phyloP scores from a whole-genome alignment of 305 asterid genomes.

The Fraxinus baroniana region DNA sequence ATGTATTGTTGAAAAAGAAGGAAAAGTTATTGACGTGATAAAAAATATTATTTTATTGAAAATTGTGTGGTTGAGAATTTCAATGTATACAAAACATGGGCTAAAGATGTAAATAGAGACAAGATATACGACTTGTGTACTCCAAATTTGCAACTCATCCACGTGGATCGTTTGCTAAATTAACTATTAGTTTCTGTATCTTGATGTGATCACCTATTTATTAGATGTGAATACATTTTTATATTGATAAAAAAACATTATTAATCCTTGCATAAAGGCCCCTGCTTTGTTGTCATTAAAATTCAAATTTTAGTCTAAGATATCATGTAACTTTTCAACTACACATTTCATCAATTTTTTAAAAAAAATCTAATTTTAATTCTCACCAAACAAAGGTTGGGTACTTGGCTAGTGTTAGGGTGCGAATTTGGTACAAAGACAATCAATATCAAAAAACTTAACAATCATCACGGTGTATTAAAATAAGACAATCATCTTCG shows the following conservation, averaged over 20 bases:
- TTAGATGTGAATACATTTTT: neutral
- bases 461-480: neutral
- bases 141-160: neutral
- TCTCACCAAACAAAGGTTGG: neutral
- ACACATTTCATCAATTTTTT: neutral
- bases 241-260: no score
- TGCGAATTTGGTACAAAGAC: neutral
- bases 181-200: neutral
- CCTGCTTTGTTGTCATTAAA: no score
- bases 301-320: no score
- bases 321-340: neutral
- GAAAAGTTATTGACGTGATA: no score
- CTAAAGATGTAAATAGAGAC: neutral
- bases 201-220: neutral
- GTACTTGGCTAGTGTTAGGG: neutral
- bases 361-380: no score
- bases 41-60: no score
- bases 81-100: no score
- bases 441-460: neutral
- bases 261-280: neutral
- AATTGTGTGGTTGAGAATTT: no score
- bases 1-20: no score
- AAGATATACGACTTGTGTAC: no score
- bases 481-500: neutral
- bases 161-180: neutral